A percentile compares a stretch with the other conserved stretches of the same genome.
Conservation (phyloP, 768 basidiomycete genomes). For the Hortiboletus campestris region DNA sequence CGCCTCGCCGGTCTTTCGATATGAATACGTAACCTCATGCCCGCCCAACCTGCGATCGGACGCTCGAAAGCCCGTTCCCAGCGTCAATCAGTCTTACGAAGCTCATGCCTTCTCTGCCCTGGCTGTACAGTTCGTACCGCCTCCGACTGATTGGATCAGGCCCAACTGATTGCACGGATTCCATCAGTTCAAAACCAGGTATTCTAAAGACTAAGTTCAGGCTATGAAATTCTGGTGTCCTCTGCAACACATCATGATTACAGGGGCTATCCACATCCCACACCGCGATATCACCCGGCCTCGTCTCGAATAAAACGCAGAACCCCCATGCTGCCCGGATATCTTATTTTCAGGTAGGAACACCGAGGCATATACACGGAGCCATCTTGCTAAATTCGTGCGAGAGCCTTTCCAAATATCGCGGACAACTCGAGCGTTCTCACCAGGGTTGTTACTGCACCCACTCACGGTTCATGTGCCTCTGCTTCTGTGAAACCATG, state of each 20-base stretch:
- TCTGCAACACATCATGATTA: constrained; percentile 8
- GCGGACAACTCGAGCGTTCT: constrained; percentile 1
- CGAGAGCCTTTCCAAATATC: not conserved
- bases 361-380: not conserved
- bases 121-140: not conserved
- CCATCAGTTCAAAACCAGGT: constrained; percentile 4
- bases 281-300: not conserved
- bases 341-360: constrained; percentile 2
- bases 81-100: constrained; percentile 3
- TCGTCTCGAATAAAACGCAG: not conserved
- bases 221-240: constrained; percentile 6
- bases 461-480: not conserved
- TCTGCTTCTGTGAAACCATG: not conserved
- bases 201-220: not conserved
- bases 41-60: constrained; percentile 1
- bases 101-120: not conserved
- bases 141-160: constrained; percentile 16
- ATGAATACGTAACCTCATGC: not conserved
- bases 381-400: not conserved
- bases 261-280: constrained; percentile 1
- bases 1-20: not conserved
- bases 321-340: not conserved
- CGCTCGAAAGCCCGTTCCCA: not conserved
- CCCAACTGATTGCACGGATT: constrained; percentile 4
- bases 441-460: constrained; percentile 5